Evolutionary conservation across 2,329 filamentous ascomycete genomes (phyloP), one percentile per base, ranked within the genome.

Genomic region (Pyrenochaeta sp.): DNA sequence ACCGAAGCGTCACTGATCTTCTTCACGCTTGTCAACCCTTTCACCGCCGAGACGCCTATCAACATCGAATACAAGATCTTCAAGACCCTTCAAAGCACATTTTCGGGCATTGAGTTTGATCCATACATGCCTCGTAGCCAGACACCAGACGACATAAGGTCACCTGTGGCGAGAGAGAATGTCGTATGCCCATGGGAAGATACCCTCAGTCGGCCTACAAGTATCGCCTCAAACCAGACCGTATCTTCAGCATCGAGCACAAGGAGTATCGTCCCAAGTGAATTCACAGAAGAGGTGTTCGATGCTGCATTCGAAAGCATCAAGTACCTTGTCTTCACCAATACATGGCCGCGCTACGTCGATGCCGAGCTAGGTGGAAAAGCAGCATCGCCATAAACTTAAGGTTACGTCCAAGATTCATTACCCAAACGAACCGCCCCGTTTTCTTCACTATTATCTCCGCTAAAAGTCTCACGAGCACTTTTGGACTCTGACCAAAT

Each of bases 21-120:
- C 63, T 77, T 75, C 61, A 75, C 74, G 3, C 71, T 77, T n/a
- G 50, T 77, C 51, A 75, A 77, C 51, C 73, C 74, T 8, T 76
- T 74, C 59, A 76, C 74, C 3, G 75, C 75, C 13, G 74, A 77
- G 48, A 68, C 67, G 3, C 73, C 75, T 1, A 77, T 77, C 67
- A 77, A 77, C 54, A 77, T 77, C 54, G 74, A 77, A 37, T 77
- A 77, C 68, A 77, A 77, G 58, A 66, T 77, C 55, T 77, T 76
- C 71, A 76, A 74, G 37, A 64, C 61, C 7, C 61, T 77, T 7
- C 75, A 77, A 43, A 52, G 52, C 25, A 64, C 65, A 3, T 77
- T 77, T 39, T 64, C 71, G 1, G 66, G 59, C 24, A 64, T 77
- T 25, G 73, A 77, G 34, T 77, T 73, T 51, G 74, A 77, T 39